Percentiles rank a stretch among this genome's conserved stretches.
These are phyloP conservation scores for Solanum gandarillasii DNA, from an alignment of 257 asterid genomes.

Conservation along the genomic window DNA sequence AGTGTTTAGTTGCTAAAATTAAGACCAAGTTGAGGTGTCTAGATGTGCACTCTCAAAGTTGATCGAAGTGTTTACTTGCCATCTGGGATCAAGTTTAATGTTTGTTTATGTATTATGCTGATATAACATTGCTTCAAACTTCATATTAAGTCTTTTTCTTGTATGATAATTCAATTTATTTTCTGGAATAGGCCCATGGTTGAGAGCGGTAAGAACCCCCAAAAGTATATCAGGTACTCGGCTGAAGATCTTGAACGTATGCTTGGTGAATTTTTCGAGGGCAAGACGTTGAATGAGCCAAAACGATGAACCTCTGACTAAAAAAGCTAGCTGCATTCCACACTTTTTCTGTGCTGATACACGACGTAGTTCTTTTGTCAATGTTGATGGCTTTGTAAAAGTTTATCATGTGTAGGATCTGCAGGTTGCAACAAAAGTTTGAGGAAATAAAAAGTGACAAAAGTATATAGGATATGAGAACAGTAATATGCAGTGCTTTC, in stretches of 20 bases:
- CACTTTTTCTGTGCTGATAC: not conserved
- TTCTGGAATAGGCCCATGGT: constrained; percentile 60
- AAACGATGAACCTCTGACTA: constrained; percentile 41
- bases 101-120: not conserved
- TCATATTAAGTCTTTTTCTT: not conserved
- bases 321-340: not conserved
- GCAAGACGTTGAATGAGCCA: constrained; percentile 75
- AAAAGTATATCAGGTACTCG: constrained; percentile 88
- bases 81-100: not conserved
- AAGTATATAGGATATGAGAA: not conserved
- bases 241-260: constrained; percentile 97
- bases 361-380: not conserved
- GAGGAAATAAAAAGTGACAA: not conserved
- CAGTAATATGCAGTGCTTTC: not conserved
- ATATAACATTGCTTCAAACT: not conserved
- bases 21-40: not conserved
- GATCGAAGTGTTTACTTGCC: not conserved
- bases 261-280: constrained; percentile 99
- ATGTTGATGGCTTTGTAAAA: not conserved
- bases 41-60: not conserved
- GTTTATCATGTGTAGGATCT: not conserved
- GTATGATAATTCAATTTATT: not conserved
- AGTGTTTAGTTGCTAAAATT: not conserved
- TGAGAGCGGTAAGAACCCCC: constrained; percentile 85
- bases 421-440: not conserved